Evolutionary conservation across 2,329 filamentous ascomycete genomes (phyloP), one percentile per base, ranked within the genome.

Genomic region (Metarhizium anisopliae): DNA sequence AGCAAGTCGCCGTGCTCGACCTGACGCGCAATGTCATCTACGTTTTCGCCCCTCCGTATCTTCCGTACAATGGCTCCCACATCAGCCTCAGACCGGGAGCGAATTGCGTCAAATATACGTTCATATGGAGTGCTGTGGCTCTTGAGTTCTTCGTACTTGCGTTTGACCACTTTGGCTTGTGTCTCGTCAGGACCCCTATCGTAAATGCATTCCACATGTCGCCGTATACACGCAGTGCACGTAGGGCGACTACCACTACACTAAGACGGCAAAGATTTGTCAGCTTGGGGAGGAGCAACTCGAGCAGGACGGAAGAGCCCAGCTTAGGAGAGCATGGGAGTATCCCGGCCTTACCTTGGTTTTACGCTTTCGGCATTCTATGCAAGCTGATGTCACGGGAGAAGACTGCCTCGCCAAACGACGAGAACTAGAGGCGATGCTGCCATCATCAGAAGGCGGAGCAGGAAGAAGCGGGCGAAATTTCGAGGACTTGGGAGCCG

Each of bases 1-100:
- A 72, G 62, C 16, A 71, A 57, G 56, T 72, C 67, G 18, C 71
- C 69, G 42, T 67, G 63, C 47, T 62, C 63, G 54, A 72, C 64
- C 47, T 67, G 67, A 20, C 64, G 65, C 16, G 71, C 50, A 42
- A 73, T 64, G 6, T 63, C 57, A 13, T 52, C 54, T 10, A 65
- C 60, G 49, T 68, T 66, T 18, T 20, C 52, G 16, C 58, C 59
- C 20, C 52, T 50, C n/a, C 52, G 18, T 7, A 50, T 40, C 40
- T 50, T 50, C 14, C 47, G 47, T 3, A 50, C 13, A 29, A 50
- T 50, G 16, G 25, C 20, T 18, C 14, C 47, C 18, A n/a, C 47
- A 29, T 50, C 47, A 20, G 14, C 25, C 47, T 50, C 47, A 3
- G 47, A 29, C 7, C 47, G 16, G 47, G n/a, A 50, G 13, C 47